Conservation (phyloP, 2,329 filamentous ascomycete species). For the Colletotrichum liriopes region DNA sequence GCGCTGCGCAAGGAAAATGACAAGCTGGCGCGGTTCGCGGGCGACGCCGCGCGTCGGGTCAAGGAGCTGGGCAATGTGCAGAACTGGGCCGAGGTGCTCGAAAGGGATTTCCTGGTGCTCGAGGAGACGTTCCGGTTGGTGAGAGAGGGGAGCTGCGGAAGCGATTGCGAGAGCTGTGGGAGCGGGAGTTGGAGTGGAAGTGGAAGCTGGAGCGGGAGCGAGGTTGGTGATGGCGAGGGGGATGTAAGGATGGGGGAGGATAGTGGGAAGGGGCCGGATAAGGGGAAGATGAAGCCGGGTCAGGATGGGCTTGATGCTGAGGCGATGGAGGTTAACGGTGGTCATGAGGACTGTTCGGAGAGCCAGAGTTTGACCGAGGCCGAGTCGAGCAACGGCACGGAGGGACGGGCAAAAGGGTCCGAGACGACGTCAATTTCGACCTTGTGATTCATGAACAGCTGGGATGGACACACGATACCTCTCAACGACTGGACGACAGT, state of each 20-base stretch:
- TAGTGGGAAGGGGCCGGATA: constrained; percentile 30
- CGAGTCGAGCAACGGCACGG: constrained; percentile 54
- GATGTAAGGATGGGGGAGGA: constrained; percentile 39
- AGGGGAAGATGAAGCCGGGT: constrained; percentile 46
- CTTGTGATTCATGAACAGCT: constrained; percentile 1
- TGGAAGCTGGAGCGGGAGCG: constrained; percentile 55
- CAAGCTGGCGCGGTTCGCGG: constrained; percentile 75
- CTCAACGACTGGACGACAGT: constrained; percentile 25
- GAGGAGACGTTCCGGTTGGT: constrained; percentile 76
- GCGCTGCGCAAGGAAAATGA: constrained; percentile 75
- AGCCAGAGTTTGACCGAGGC: constrained; percentile 56
- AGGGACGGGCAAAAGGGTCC: constrained; percentile 52
- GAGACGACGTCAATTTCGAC: constrained; percentile 58
- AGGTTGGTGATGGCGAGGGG: constrained; percentile 24
- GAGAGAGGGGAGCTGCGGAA: constrained; percentile 50
- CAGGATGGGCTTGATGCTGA: constrained; percentile 35
- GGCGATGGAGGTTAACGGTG: constrained; percentile 39
- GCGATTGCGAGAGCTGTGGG: constrained; percentile 49
- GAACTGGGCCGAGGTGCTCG: constrained; percentile 90
- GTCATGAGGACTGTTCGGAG: constrained; percentile 53
- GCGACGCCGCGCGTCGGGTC: constrained; percentile 73
- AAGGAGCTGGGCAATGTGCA: constrained; percentile 88
- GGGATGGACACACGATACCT: constrained; percentile 45
- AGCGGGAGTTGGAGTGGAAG: constrained; percentile 51
- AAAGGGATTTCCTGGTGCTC: constrained; percentile 75